Base-by-base conservation (phyloP, 768 basidiomycete genomes). In the Coprinellus aureogranulatus region DNA sequence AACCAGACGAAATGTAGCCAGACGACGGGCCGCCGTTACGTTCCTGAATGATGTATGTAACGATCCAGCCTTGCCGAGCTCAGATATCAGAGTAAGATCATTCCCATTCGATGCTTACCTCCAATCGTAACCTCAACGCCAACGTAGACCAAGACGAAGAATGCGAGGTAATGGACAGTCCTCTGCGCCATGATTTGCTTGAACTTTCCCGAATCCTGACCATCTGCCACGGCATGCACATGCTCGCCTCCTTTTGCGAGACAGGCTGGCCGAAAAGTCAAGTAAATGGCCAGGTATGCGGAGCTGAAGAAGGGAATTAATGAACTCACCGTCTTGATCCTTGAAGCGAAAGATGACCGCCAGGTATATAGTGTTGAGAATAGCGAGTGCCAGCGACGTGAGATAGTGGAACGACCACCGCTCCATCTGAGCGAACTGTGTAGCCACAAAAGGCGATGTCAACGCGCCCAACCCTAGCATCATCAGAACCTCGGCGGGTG, bases 341-440 rank as follows among this genome's bases (percentile, higher is more conserved):
- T 84, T 85, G 51, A 88, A 71, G n/a, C 83, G 78, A 72, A 95
- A 93, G 3, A 89, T 81, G 2, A 64, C 57, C 1, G 79, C 61
- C 5, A 94, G 70, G 2, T 83, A 51, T 16, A 79, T 37, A 0
- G 80, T 75, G 61, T 89, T 92, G 41, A 75, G 59, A 18, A 84
- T 54, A 0, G 88, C 84, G 20, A 94, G 61, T 1, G 83, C 87
- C 0, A 92, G 69, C 0, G 90, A 91, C 1, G 74, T 74, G 9
- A 93, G 76, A 65, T 85, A 94, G 67, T 93, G 88, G 67, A 89
- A 87, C 1, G 86, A 88, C 92, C 92, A 94, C 30, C 73, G 79
- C 0, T 60, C 68, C 25, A 82, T 63, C 54, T 83, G 81, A 0
- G 89, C 77, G 61, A 95, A 94, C 55, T 91, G 88, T 0, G 94